These are phyloP conservation scores for Spathaspora girioi DNA, from an alignment of 805 yeast genomes.

Conservation along the genomic window DNA sequence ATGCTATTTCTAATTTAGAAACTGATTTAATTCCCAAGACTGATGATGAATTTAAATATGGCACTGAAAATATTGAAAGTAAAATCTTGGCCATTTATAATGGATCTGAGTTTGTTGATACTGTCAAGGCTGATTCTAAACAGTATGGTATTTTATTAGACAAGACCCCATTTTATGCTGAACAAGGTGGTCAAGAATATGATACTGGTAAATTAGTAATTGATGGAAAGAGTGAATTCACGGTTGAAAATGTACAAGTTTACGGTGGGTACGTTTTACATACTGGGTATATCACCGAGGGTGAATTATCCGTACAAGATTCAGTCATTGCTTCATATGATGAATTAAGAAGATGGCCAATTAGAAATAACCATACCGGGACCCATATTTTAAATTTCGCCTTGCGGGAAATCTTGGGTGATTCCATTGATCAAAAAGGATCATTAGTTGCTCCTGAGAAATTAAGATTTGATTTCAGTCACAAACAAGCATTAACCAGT, in stretches of 20 bases:
- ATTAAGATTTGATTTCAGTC: conserved; percentile 93
- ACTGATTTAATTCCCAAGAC: conserved; percentile 69
- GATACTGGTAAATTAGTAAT: conserved; percentile 92
- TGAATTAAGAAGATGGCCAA: conserved; percentile 92
- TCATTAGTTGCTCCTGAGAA: conserved; percentile 95
- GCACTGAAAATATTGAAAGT: conserved; percentile 64
- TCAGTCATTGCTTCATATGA: conserved; percentile 82
- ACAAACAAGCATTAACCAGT: conserved; percentile 76
- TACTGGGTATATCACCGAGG: conserved; percentile 85
- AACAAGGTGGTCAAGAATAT: conserved; percentile 98
- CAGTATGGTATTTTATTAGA: conserved; percentile 83
- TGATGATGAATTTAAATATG: conserved; percentile 78
- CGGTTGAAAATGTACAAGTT: conserved; percentile 85
- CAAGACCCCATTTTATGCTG: conserved; percentile 94
- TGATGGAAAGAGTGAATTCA: conserved; percentile 84
- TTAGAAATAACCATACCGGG: conserved; percentile 97
- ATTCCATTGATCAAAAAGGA: conserved; percentile 90
- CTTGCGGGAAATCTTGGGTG: conserved; percentile 81
- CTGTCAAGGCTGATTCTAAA: conserved; percentile 27
- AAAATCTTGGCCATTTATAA: conserved; percentile 68
- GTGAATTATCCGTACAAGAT: conserved; percentile 64
- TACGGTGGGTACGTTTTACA: conserved; percentile 96
- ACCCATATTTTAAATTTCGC: conserved; percentile 93
- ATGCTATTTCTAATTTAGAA: conserved; percentile 72
- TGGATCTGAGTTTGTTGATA: conserved; percentile 57